Evolutionary conservation across 495 filamentous ascomycete species (phyloP), one percentile per base, ranked within the genome.

Genomic region (Tuber magnatum): DNA sequence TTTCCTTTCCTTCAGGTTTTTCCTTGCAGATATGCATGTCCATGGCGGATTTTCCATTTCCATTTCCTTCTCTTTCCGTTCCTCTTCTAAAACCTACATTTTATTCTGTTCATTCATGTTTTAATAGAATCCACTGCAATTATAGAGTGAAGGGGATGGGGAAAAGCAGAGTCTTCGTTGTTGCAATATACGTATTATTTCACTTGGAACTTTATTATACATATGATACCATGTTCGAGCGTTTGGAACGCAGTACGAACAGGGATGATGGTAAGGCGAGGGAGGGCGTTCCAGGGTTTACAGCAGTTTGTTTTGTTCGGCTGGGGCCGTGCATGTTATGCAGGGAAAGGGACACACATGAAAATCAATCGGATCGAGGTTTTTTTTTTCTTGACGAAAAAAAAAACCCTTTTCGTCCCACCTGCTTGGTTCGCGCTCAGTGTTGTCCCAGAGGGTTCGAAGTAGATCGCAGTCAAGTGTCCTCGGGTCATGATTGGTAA

Each of bases 241-340:
- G 14, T 65, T 65, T 28, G 28, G 56, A 65, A 65, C 0, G 56
- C 56, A 65, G 56, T 65, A 35, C 56, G 14, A 28, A 65, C 56
- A 65, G 56, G 56, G 56, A 65, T 56, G 48, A 56, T 65, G 28
- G 56, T 35, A 35, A 65, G 56, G 56, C 28, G 18, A 32, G 56
- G 56, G 56, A 61, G 35, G 56, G 56, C 56, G 56, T 65, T 14
- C 56, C 56, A 75, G 69, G 70, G 74, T 79, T 79, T 73, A 22
- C 70, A 74, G 72, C 72, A 79, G 46, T 42, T 78, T 73, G 69
- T 71, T 72, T 75, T 79, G 56, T 65, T 65, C 32, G 56, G 56
- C 28, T 65, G 56, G 56, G 56, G 56, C 28, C 56, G 56, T 35
- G 56, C 56, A 65, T 35, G 56, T 43, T 75, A 75, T n/a, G 70